Evolutionary conservation across 495 filamentous ascomycete species (phyloP).

Genomic region (Aspergillus panamensis): DNA sequence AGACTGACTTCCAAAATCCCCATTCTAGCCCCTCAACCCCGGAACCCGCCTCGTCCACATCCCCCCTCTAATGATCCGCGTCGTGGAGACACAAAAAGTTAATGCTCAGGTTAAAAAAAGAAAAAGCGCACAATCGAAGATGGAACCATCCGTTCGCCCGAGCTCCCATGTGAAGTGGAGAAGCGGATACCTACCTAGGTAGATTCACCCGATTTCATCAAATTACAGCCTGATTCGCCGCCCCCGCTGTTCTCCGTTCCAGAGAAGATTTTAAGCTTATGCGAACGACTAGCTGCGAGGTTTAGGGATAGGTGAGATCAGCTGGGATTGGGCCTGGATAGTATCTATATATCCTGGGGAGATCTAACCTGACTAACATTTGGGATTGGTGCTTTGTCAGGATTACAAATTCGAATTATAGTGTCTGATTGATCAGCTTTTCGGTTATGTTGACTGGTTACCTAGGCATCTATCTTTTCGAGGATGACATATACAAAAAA

Average conservation of each 20-base stretch:
- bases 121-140: background rate
- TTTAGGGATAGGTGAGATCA: no score
- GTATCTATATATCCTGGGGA: no score
- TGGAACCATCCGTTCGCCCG: background rate
- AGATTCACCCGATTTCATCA: constrained; percentile 5
- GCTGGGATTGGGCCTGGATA: no score
- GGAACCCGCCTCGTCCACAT: background rate
- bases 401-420: no score
- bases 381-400: no score
- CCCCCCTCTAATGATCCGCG: background rate
- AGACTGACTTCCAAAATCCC: no score
- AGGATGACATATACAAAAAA: no score
- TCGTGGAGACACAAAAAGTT: background rate
- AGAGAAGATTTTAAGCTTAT: constrained; percentile 5
- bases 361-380: no score
- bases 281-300: background rate
- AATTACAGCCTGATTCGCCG: background rate
- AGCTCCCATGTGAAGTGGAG: constrained; percentile 11
- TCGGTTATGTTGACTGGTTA: no score
- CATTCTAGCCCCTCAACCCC: background rate
- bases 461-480: no score
- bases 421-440: no score
- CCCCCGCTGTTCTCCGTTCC: background rate
- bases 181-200: no score
- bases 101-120: background rate